Percentiles rank a stretch among this genome's conserved stretches.
phyloP scores from a whole-genome alignment of 192 early-diverging fungal species.

The Umbelopsis vinacea region DNA sequence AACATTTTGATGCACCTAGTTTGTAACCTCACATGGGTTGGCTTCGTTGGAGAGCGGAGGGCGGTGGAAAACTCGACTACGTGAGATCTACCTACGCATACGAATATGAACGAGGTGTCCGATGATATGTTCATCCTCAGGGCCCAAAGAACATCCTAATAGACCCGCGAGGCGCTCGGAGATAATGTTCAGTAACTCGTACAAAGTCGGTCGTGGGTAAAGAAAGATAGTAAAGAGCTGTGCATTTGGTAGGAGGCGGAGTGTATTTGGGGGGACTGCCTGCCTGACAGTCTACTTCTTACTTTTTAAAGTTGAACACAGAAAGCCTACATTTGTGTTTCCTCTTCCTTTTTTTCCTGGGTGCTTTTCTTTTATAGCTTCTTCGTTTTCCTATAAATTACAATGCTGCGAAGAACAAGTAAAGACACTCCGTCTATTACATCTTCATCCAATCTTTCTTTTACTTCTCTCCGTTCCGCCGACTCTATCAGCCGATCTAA shows the following conservation, averaged over 20 bases:
- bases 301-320: conserved; percentile 19
- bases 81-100: neutral
- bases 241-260: conserved; percentile 12
- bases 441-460: neutral
- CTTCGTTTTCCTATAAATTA: conserved; percentile 7
- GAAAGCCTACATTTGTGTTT: conserved; percentile 20
- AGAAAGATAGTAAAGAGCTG: conserved; percentile 12
- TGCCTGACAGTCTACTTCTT: neutral
- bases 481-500: conserved; percentile 1
- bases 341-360: neutral
- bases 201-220: conserved; percentile 8
- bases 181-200: conserved; percentile 1
- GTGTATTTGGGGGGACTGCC: neutral
- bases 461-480: neutral
- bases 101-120: no score
- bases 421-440: conserved; percentile 5
- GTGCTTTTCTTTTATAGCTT: neutral
- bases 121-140: no score
- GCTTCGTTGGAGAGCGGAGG: neutral
- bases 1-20: no score
- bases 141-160: neutral
- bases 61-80: neutral
- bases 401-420: conserved; percentile 9
- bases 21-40: no score
- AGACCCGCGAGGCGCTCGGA: conserved; percentile 19